Conservation (phyloP, 345 rosid species). For the Mangifera indica region DNA sequence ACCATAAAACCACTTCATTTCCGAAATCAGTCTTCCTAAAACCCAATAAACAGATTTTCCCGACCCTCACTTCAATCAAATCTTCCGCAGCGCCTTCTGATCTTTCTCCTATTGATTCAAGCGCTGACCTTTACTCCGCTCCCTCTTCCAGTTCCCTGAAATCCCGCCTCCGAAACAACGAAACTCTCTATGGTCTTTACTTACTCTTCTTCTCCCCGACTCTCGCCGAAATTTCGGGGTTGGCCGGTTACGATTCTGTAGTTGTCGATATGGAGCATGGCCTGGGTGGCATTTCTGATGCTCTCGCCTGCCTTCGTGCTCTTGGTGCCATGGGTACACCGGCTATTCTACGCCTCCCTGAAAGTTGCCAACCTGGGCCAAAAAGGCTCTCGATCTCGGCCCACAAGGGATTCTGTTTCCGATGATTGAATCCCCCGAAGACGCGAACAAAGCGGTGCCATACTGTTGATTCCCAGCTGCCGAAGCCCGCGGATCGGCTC, state of each 20-base stretch:
- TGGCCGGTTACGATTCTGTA: conserved; percentile 83
- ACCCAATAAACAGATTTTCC: conserved; percentile 31
- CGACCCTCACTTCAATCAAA: conserved; percentile 28
- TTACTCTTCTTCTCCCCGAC: conserved; percentile 88
- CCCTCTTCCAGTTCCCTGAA: conserved; percentile 40
- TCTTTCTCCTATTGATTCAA: conserved; percentile 26
- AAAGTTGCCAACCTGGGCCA: conserved; percentile 70
- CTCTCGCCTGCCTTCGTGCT: conserved; percentile 65
- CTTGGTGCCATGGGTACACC: conserved; percentile 59
- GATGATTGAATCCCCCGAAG: conserved; percentile 66
- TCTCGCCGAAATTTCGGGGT: conserved; percentile 78
- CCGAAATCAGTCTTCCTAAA: conserved; percentile 16
- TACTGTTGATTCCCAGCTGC: conserved; percentile 79
- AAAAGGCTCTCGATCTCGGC: conserved; percentile 87
- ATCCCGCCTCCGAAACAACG: conserved; percentile 71
- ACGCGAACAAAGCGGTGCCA: conserved; percentile 72
- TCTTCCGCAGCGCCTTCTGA: conserved; percentile 27
- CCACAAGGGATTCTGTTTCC: conserved; percentile 95
- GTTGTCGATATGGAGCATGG: conserved; percentile 98
- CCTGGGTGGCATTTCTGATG: conserved; percentile 75
- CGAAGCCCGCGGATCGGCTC: conserved; percentile 85
- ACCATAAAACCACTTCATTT: conserved; percentile 4
- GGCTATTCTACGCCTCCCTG: conserved; percentile 79
- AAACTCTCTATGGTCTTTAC: conserved; percentile 80
- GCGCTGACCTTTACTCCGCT: conserved; percentile 14